Evolutionary conservation across 2,329 filamentous ascomycete genomes (phyloP), one percentile per base, ranked within the genome.

Genomic region (Clarireedia monteithiana): DNA sequence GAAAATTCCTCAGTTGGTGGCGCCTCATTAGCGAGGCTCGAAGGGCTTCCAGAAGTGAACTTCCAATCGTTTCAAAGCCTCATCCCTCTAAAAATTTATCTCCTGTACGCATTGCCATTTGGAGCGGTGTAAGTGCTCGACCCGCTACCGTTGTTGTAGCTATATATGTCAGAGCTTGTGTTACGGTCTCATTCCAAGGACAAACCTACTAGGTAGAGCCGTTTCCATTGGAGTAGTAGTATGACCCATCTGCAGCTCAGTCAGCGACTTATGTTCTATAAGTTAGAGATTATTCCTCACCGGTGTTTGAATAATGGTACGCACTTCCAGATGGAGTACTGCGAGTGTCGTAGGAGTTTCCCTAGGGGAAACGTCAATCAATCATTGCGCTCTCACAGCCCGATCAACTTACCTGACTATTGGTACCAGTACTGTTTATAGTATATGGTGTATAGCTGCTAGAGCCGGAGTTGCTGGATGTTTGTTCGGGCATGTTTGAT

Each of bases 171-270:
- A 34, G 30, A 4, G 10, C 30, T 34, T 34, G 30, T 3, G 30
- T 14, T 14, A 12, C 30, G 30, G 30, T 34, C 9, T 12, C 30
- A 34, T 12, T 34, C 9, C 10, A 34, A 34, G 10, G 30, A 12
- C 30, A 34, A 34, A 34, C 30, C 1, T 34, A 34, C 30, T 89
- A 89, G 40, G 80, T 85, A 66, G 80, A 86, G 14, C 83, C 83
- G 60, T 86, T 78, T 47, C 83, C 71, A 72, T 88, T 89, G 67
- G 78, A 80, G 72, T 88, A 89, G 73, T 89, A 88, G 75, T 89
- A 89, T 1, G 83, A 86, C 39, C 84, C 83, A 63, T 88, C 30
- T 54, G 10, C 12, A 42, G n/a, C 39, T 42, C 2, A 15, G 6
- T 44, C 4, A 20, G 10, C 24, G 20, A 23, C 14, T 23, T 6